Evolutionary conservation across 306 rosid genomes (phyloP), one percentile per base, ranked within the genome.

Genomic region (Elaeagnus macrophylla): DNA sequence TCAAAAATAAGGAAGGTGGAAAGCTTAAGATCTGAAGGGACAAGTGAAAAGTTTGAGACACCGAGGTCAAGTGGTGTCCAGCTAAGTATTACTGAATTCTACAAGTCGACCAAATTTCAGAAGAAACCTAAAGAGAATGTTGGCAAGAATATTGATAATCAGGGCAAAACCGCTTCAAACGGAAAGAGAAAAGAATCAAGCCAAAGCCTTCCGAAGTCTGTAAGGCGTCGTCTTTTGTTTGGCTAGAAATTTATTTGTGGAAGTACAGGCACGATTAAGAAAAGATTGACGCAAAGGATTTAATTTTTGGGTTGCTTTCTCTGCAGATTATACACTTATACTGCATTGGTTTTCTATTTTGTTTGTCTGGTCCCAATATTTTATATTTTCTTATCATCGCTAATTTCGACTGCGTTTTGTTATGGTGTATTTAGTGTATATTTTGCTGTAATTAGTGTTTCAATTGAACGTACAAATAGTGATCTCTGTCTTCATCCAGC

Each of bases 141-240:
- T 54, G 68, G 72, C n/a, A 66, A 66, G 58, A 61, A 61, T 35
- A 1, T 12, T 7, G 73, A 56, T 35, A 36, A 53, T 76, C 59
- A 39, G 51, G 75, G 20, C 1, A 66, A 60, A 45, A 77, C 56
- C 58, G 50, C 61, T 38, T 73, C 78, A 12, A 70, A 80, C 54
- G 58, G 9, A 54, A 83, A 76, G 72, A 76, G 83, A 56, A 67
- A 72, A 51, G 50, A 19, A 5, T 65, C 87, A 4, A 69, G 65
- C 43, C 43, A 79, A 14, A 86, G 73, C 25, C 65, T 80, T 38
- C 53, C 89, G 0, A 86, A 91, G 78, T 87, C 95, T 16, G 89
- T 67, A 42, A 72, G 96, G 75, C 93, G 96, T 5, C 85, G 87
- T 58, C 99, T 91, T 73, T 79, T 82, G 67, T 91, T 91, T 52